Evolutionary conservation across 768 basidiomycete genomes (phyloP).

Genomic region (Collybia nuda): DNA sequence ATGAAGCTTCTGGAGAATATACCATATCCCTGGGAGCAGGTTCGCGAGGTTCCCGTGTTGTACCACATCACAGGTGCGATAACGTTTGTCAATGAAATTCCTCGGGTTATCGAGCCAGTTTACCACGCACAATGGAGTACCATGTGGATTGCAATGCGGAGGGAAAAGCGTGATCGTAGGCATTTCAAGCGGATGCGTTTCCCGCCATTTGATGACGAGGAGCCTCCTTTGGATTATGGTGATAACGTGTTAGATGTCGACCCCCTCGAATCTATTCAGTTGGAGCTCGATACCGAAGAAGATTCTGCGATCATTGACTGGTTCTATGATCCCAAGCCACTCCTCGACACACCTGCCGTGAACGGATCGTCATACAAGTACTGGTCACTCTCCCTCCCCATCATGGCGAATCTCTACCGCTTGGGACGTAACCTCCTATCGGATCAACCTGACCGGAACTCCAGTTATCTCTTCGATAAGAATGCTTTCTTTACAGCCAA

Average conservation of each 20-base stretch:
- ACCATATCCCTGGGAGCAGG: slow-evolving; percentile 98
- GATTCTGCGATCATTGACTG: slow-evolving; percentile 91
- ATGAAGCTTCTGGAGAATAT: slow-evolving; percentile 99
- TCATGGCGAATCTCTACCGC: slow-evolving; percentile 96
- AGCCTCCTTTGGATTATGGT: slow-evolving; percentile 97
- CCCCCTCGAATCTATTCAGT: slow-evolving; percentile 95
- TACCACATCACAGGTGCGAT: slow-evolving; percentile 99
- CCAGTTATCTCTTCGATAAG: slow-evolving; percentile 95
- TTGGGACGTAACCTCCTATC: slow-evolving; percentile 92
- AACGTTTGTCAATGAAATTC: slow-evolving; percentile 98
- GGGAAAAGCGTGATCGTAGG: slow-evolving; percentile 96
- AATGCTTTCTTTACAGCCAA: slow-evolving; percentile 98
- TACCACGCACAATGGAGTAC: slow-evolving; percentile 99
- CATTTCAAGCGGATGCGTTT: slow-evolving; percentile 99
- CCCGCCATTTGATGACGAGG: slow-evolving; percentile 99
- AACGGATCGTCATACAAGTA: slow-evolving; percentile 93
- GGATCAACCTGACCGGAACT: slow-evolving; percentile 88
- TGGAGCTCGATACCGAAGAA: slow-evolving; percentile 92
- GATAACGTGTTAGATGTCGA: slow-evolving; percentile 99
- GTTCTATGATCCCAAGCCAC: slow-evolving; percentile 98
- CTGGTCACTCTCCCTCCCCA: slow-evolving; percentile 89
- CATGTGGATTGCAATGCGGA: slow-evolving; percentile 99
- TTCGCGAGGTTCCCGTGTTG: slow-evolving; percentile 96
- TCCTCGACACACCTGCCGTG: slow-evolving; percentile 85
- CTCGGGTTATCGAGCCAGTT: slow-evolving; percentile 93